Evolutionary conservation across 2,329 filamentous ascomycete genomes (phyloP), one percentile per base, ranked within the genome.

Genomic region (Arthrobotrys conoides): DNA sequence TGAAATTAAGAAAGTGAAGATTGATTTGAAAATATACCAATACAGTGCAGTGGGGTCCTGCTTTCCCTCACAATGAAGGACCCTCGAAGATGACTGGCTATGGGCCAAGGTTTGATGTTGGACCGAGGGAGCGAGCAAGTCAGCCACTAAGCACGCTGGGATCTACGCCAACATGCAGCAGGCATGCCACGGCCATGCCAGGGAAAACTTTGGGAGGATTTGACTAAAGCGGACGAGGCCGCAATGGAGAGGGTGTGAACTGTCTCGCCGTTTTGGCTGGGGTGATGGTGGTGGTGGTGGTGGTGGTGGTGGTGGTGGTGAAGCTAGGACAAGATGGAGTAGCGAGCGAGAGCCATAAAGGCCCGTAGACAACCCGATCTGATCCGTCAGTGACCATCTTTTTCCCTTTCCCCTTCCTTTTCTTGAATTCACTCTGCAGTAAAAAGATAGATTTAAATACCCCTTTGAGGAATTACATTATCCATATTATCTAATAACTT

Each of bases 61-160:
- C 20, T 61, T 10, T 18, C 36, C 57, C 33, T 30, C 68, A 27
- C n/a, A n/a, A 16, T 46, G 55, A 20, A 46, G 48, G 48, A 30
- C 27, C 57, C 24, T 44, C 65, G 48, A 57, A 22, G 65, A 51
- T 68, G 73, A 49, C 61, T 76, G 66, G 59, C 46, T 44, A 46
- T 14, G 44, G 12, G 20, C 49, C 44, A 49, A 63, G 59, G 65
- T 36, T 66, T 41, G 59, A 71, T 49, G 59, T 63, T 65, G 53
- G 63, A 67, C 72, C 33, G 51, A 68, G 51, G 55, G 48, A 67
- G 53, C 20, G 44, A 46, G 41, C 41, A 46, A 76, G 67, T 69
- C 75, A 78, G 75, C 75, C 75, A 78, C 75, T 78, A 44, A 69
- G 68, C 38, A 49, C 33, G 68, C 75, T 71, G 61, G 75, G 75